These are phyloP conservation scores for Ceratocystis alfenasii DNA, from an alignment of 2,329 filamentous ascomycete genomes.

Conservation along the genomic window DNA sequence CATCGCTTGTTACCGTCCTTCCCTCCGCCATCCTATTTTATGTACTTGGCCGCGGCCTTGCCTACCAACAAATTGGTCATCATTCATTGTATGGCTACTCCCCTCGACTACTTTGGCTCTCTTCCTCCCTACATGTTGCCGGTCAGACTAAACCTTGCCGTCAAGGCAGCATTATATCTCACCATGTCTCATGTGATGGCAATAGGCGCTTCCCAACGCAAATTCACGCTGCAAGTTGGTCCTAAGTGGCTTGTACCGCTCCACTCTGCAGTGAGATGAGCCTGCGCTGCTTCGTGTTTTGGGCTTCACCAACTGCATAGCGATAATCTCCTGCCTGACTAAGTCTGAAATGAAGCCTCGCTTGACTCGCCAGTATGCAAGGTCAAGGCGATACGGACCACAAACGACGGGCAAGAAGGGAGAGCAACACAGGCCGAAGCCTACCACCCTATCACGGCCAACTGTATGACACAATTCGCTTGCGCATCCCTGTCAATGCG, in stretches of 20 bases:
- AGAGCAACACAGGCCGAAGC: background rate
- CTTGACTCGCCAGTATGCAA: background rate
- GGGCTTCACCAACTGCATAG: background rate
- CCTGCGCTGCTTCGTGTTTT: background rate
- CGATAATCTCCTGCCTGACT: background rate
- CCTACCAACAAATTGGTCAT: background rate
- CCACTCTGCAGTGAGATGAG: background rate
- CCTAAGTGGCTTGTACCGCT: background rate
- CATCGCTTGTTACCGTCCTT: background rate
- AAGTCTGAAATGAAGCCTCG: background rate
- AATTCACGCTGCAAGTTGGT: background rate
- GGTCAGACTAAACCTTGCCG: background rate
- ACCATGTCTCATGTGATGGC: background rate
- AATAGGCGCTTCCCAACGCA: background rate
- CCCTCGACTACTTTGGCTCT: background rate
- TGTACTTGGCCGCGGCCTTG: background rate
- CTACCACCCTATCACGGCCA: background rate
- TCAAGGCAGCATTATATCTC: background rate
- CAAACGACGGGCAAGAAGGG: background rate
- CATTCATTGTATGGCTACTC: background rate
- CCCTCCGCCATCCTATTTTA: background rate
- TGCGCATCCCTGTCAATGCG: constrained; percentile 5
- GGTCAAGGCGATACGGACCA: background rate
- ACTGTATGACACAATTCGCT: background rate
- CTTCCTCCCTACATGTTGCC: background rate